Conservation (phyloP, 305 asterid genomes). For the Fraxinus greggii region DNA sequence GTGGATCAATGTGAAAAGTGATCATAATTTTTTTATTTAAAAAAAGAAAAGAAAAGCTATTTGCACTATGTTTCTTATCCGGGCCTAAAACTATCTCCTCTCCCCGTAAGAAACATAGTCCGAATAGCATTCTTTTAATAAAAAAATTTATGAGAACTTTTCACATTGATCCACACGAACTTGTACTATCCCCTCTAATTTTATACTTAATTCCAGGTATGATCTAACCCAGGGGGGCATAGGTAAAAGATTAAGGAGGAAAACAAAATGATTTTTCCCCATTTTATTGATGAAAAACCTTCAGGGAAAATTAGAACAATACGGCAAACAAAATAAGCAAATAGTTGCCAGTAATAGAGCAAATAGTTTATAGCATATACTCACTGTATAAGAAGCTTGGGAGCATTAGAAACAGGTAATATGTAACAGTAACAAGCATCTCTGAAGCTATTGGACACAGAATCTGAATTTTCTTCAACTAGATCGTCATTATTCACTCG, state of each 20-base stretch:
- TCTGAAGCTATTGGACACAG: slow-evolving; percentile 26
- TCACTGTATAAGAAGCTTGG: slow-evolving; percentile 58
- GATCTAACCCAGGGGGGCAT: neutral
- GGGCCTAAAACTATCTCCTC: neutral
- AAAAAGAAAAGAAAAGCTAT: neutral
- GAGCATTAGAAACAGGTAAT: slow-evolving; percentile 56
- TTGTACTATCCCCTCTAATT: neutral
- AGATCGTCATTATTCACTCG: slow-evolving; percentile 29
- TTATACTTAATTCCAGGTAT: neutral
- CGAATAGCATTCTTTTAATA: neutral
- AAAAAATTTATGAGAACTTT: neutral
- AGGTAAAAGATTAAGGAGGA: neutral
- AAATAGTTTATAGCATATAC: slow-evolving; percentile 15
- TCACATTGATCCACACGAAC: neutral
- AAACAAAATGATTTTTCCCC: neutral
- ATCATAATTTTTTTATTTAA: neutral
- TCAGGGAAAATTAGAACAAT: neutral
- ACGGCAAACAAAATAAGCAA: neutral
- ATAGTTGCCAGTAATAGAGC: neutral
- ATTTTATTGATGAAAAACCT: neutral
- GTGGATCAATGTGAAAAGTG: neutral
- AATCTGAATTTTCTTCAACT: slow-evolving; percentile 34
- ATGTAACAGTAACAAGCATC: slow-evolving; percentile 59
- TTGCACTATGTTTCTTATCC: neutral
- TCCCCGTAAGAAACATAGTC: neutral